Percentiles rank a stretch among this genome's conserved stretches.
These are phyloP conservation scores for Neospermospora avenae DNA, from an alignment of 2,329 filamentous ascomycete genomes.

Conservation along the genomic window DNA sequence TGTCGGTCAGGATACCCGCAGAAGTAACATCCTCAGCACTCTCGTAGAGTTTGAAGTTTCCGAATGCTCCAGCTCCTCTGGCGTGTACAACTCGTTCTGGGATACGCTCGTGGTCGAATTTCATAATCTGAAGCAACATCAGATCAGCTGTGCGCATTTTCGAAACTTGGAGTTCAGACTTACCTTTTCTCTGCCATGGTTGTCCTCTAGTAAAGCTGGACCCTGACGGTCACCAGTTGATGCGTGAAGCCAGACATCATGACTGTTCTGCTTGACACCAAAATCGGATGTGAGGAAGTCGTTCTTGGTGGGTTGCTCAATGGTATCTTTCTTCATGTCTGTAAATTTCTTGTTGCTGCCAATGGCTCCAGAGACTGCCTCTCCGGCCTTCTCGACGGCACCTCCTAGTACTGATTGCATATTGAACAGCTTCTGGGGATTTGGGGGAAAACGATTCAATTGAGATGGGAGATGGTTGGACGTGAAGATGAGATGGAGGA, in stretches of 20 bases:
- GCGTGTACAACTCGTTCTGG: constrained; percentile 66
- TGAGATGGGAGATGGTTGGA: not conserved
- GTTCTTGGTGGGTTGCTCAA: constrained; percentile 55
- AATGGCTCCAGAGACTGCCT: constrained; percentile 23
- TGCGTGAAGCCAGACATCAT: constrained; percentile 74
- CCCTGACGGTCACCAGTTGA: constrained; percentile 61
- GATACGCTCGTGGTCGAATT: constrained; percentile 73
- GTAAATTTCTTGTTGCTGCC: constrained; percentile 30
- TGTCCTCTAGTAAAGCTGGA: constrained; percentile 68
- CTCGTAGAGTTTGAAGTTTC: constrained; percentile 63
- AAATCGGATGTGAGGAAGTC: constrained; percentile 71
- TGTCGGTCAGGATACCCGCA: constrained; percentile 65
- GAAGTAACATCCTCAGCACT: constrained; percentile 59
- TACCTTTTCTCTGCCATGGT: constrained; percentile 71
- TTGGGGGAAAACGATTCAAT: not conserved
- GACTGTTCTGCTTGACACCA: constrained; percentile 69
- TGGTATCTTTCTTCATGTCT: constrained; percentile 42
- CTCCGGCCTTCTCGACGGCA: constrained; percentile 16
- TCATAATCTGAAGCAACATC: constrained; percentile 58
- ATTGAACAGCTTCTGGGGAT: constrained; percentile 6
- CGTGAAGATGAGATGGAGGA: not conserved
- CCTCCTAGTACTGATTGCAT: constrained; percentile 30
- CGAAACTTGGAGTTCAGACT: constrained; percentile 1
- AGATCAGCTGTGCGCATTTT: not conserved
- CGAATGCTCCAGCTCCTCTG: constrained; percentile 61